Evolutionary conservation across 75 land plant species (phyloP).

Genomic region (Sequoiadendron giganteum): DNA sequence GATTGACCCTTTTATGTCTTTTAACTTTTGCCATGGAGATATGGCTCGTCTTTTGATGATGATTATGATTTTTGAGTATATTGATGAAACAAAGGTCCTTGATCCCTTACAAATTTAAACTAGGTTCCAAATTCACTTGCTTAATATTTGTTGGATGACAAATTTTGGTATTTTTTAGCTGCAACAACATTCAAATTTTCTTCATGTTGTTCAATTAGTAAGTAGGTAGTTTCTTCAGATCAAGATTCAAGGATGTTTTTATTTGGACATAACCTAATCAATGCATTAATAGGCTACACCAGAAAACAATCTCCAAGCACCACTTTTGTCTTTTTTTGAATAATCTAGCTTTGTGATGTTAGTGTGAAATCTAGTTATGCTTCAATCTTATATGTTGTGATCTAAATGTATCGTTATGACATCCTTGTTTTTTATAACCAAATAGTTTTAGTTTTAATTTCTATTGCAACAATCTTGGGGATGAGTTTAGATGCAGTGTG

Average conservation of each 20-base stretch:
- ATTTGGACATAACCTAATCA: background rate
- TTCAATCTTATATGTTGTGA: too few relatives aligned
- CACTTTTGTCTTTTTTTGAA: background rate
- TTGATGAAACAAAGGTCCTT: background rate
- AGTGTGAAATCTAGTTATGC: background rate
- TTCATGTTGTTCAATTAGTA: background rate
- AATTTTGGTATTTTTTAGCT: background rate
- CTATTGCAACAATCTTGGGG: too few relatives aligned
- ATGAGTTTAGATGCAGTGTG: too few relatives aligned
- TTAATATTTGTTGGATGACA: background rate
- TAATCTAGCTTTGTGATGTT: background rate
- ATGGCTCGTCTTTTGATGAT: background rate
- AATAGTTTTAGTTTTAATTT: too few relatives aligned
- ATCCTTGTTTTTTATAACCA: too few relatives aligned
- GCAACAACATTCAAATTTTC: background rate
- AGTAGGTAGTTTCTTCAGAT: background rate
- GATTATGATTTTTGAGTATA: background rate
- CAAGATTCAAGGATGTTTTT: background rate
- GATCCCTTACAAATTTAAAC: background rate
- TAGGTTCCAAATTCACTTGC: background rate
- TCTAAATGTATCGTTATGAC: background rate
- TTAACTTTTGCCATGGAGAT: background rate
- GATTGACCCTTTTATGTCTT: background rate
- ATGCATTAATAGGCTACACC: background rate
- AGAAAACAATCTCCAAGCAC: background rate